Evolutionary conservation across 2,329 filamentous ascomycete species (phyloP).

Genomic region (Stachybotrys elegans): DNA sequence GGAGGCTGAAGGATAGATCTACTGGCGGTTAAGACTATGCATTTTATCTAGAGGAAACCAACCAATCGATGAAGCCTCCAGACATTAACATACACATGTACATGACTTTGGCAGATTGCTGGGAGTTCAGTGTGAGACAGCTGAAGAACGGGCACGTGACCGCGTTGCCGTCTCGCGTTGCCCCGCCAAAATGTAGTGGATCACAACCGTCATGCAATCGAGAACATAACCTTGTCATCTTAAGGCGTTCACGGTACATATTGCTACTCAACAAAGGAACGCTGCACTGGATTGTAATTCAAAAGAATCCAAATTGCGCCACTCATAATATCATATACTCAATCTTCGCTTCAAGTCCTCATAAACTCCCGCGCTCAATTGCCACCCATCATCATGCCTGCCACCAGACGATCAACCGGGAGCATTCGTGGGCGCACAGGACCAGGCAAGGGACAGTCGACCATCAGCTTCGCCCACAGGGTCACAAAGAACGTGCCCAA

Average conservation of each 20-base stretch:
- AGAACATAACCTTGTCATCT: too few species aligned
- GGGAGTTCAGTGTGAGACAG: too few species aligned
- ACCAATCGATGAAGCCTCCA: neutral
- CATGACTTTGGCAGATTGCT: too few species aligned
- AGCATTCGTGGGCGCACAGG: conserved; percentile 28
- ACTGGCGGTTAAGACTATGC: conserved; percentile 12
- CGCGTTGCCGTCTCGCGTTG: conserved; percentile 47
- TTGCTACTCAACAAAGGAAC: too few species aligned
- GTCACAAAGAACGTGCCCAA: conserved; percentile 47
- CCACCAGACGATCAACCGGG: conserved; percentile 43
- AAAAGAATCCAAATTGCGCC: too few species aligned
- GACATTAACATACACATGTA: neutral
- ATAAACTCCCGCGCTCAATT: too few species aligned
- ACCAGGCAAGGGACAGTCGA: conserved; percentile 44
- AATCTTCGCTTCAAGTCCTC: too few species aligned
- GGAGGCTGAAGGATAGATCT: conserved; percentile 45
- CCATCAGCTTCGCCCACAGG: conserved; percentile 52
- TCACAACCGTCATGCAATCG: neutral
- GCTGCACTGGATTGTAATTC: too few species aligned
- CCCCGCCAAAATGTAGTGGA: conserved; percentile 46
- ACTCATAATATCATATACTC: neutral
- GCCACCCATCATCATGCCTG: conserved; percentile 36
- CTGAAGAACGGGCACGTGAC: too few species aligned
- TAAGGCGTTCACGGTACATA: too few species aligned
- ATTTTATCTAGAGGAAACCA: too few species aligned